Base-by-base conservation (phyloP, 2,329 filamentous ascomycete genomes). In the Nigrospora sphaerica region DNA sequence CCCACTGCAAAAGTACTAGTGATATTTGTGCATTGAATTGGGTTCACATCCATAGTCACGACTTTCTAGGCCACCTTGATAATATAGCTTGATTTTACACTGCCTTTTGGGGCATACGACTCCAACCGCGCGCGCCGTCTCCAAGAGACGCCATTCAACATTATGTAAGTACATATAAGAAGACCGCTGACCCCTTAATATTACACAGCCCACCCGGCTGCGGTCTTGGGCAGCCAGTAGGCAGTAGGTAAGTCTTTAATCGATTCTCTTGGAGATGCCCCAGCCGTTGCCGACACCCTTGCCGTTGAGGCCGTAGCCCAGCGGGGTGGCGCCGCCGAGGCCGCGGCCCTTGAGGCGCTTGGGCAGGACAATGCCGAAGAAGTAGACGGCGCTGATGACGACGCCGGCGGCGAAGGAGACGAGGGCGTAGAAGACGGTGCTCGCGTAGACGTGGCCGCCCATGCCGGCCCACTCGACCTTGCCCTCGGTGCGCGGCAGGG, bases 401-500 rank as follows among this genome's bases (percentile, higher is more conserved):
- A 69, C 63, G 10, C 81, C 81, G 0, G 80, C 77, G 12, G 73
- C 62, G 54, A 83, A 83, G 7, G 77, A 76, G 2, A 81, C 71
- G 11, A 83, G 54, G 48, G 74, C 72, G 64, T 84, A 84, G 50
- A 83, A 83, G 1, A 83, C 63, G 32, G 79, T 83, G 61, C 78
- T 81, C 9, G 78, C 76, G 58, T 80, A 82, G 32, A 83, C 72
- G 53, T 83, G 80, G 0, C 80, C 78, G 14, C 80, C 80, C 65
- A 84, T 74, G 4, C 81, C 81, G 49, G 76, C 72, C 81, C 81
- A 84, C 64, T 82, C 78, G 6, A 84, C 78, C 50, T 69, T 72
- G 12, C 81, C 81, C 62, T 82, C 80, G n/a, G 74, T 80, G 62
- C 76, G 77, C 52, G 86, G 87, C 52, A 92, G 70, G 34, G 75